Evolutionary conservation across 257 asterid species (phyloP).

Genomic region (Solanum bulbocastanum): DNA sequence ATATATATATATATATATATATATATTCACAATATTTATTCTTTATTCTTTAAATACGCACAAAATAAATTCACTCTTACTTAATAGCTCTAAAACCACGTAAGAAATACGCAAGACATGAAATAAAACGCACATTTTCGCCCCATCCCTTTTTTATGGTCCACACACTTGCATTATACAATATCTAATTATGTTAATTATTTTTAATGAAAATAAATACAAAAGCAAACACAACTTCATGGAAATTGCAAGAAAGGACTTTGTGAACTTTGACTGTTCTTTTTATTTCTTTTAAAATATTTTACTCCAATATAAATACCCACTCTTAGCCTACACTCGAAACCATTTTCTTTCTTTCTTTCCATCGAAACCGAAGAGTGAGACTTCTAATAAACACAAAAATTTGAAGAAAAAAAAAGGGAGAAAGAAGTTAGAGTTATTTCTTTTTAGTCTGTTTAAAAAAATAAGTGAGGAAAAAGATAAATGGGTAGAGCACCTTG

Average conservation of each 20-base stretch:
- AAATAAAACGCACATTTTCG: not conserved
- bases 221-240: not conserved
- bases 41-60: too few species aligned
- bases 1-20: too few species aligned
- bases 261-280: not conserved
- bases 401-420: not conserved
- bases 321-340: not conserved
- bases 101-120: not conserved
- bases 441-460: not conserved
- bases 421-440: not conserved
- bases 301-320: not conserved
- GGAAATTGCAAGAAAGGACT: not conserved
- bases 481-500: not conserved
- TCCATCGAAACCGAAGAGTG: not conserved
- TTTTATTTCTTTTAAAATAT: not conserved
- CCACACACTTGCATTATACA: not conserved
- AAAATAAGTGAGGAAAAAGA: not conserved
- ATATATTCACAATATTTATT: too few species aligned
- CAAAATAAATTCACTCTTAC: too few species aligned
- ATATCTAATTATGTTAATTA: not conserved
- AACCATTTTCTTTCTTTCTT: not conserved
- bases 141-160: not conserved
- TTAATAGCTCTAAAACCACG: not conserved
- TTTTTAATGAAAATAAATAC: not conserved
- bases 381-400: not conserved